A percentile compares a stretch with the other conserved stretches of the same genome.
Conservation (phyloP, 176 grass and related monocot genomes). For the Oryza meyeriana region DNA sequence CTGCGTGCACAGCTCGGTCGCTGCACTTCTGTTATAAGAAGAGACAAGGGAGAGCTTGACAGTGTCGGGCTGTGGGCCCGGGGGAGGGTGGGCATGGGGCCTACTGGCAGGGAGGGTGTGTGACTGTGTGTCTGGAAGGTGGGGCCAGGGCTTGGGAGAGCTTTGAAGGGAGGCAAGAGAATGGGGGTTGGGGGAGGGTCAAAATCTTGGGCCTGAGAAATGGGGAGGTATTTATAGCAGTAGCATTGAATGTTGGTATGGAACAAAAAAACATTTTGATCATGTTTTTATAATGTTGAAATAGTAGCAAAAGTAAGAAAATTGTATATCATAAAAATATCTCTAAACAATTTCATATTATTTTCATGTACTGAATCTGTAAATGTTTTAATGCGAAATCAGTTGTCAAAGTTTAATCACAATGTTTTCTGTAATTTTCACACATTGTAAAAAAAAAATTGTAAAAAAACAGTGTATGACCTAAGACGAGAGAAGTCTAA, state of each 20-base stretch:
- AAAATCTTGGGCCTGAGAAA: slow-evolving; percentile 12
- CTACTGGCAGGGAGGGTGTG: background rate
- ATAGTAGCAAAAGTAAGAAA: too few relatives aligned
- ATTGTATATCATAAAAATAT: background rate
- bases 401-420: background rate
- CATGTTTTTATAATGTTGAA: background rate
- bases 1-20: background rate
- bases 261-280: background rate
- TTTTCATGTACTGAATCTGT: background rate
- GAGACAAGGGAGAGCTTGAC: background rate
- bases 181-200: slow-evolving; percentile 30
- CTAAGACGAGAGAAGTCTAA: background rate
- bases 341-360: background rate
- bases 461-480: background rate
- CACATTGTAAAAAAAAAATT: too few relatives aligned
- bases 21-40: background rate
- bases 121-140: background rate
- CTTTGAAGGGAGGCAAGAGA: slow-evolving; percentile 39
- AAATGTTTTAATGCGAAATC: background rate
- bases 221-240: background rate
- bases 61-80: background rate
- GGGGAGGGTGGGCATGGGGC: background rate
- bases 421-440: too few relatives aligned
- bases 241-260: background rate
- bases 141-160: slow-evolving; percentile 4